These are phyloP conservation scores for Pilasporangium apinafurcum DNA, from an alignment of 352 stramenopile species.

Conservation along the genomic window DNA sequence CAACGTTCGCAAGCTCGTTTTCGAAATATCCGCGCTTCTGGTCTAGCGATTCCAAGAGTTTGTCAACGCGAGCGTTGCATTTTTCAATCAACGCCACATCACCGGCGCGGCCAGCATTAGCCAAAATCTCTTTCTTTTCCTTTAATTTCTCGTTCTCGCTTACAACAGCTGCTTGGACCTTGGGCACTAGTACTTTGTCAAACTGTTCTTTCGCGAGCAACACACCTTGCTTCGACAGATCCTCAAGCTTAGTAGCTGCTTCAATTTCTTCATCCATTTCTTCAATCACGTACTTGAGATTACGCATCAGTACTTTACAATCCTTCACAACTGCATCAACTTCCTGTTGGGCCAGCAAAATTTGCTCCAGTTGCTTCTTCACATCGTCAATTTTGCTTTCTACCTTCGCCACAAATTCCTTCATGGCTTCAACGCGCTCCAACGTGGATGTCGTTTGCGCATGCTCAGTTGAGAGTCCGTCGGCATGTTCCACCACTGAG, in stretches of 20 bases:
- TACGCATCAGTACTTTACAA: conserved; percentile 78
- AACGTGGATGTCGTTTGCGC: conserved; percentile 60
- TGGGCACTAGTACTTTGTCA: conserved; percentile 57
- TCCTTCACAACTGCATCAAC: conserved; percentile 84
- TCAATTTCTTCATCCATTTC: conserved; percentile 87
- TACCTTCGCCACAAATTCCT: conserved; percentile 72
- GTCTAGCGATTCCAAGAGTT: conserved; percentile 55
- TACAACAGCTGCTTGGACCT: conserved; percentile 64
- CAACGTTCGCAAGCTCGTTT: conserved; percentile 62
- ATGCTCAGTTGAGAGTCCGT: conserved; percentile 65
- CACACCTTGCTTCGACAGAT: conserved; percentile 63
- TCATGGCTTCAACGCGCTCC: conserved; percentile 63
- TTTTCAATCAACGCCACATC: conserved; percentile 75
- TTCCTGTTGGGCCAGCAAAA: conserved; percentile 51
- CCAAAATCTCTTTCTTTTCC: conserved; percentile 70
- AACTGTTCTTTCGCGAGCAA: conserved; percentile 64
- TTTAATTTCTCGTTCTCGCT: conserved; percentile 78
- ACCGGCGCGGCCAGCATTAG: conserved; percentile 36
- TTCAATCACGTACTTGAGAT: conserved; percentile 86
- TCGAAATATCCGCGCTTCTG: conserved; percentile 77
- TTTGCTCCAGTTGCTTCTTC: conserved; percentile 49
- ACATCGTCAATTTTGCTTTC: conserved; percentile 59
- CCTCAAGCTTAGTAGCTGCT: conserved; percentile 60
- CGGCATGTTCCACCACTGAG: conserved; percentile 56
- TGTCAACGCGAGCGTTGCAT: conserved; percentile 57